Evolutionary conservation across 805 yeast species (phyloP).

Genomic region (Lipomyces sp.): DNA sequence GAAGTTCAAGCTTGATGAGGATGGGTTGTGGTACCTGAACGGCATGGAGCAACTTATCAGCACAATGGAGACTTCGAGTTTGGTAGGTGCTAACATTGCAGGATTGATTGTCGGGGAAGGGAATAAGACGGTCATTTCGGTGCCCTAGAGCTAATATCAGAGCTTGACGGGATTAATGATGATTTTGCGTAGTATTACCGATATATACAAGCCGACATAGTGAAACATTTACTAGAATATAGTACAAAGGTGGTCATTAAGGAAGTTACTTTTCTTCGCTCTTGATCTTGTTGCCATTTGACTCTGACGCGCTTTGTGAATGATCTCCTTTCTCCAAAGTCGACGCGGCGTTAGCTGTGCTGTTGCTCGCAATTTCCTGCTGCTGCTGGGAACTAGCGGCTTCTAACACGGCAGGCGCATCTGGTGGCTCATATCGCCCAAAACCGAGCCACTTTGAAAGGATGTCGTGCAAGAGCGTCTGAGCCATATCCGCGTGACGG

Average conservation of each 20-base stretch:
- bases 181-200: background rate
- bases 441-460: constrained; percentile 40
- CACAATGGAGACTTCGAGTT: constrained; percentile 52
- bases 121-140: constrained; percentile 16
- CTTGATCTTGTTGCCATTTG: no score
- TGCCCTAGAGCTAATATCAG: constrained; percentile 6
- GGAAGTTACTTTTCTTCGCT: background rate
- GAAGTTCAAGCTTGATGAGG: constrained; percentile 35
- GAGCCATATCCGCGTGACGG: constrained; percentile 43
- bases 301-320: no score
- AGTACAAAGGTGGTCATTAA: background rate
- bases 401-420: no score
- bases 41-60: constrained; percentile 48
- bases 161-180: background rate
- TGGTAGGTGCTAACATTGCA: constrained; percentile 52
- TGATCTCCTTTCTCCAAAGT: no score
- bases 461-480: constrained; percentile 44
- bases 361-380: background rate
- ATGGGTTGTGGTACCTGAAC: constrained; percentile 45
- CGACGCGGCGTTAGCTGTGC: background rate
- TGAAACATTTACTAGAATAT: background rate
- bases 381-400: no score
- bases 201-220: no score
- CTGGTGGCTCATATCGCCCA: constrained; percentile 16
- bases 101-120: constrained; percentile 37